Percentiles rank a stretch among this genome's conserved stretches.
These are phyloP conservation scores for Prunus mongolica DNA, from an alignment of 306 rosid species.

Conservation along the genomic window DNA sequence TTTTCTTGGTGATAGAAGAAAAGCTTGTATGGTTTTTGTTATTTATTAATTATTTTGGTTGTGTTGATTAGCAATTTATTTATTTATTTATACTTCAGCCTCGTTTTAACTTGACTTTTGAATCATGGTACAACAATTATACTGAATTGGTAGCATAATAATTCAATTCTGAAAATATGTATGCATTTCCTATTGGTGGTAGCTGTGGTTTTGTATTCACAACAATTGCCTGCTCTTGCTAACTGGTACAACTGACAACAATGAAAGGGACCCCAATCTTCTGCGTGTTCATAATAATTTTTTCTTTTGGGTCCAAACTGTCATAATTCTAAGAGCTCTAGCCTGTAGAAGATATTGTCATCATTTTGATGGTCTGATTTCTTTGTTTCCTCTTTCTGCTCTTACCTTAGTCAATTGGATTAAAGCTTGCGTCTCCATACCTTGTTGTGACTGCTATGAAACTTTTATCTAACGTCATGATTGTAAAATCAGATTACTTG, in stretches of 20 bases:
- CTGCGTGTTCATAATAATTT: neutral
- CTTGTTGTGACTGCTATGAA: too few relatives aligned
- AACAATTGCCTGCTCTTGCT: neutral
- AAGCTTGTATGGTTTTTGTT: conserved; percentile 23
- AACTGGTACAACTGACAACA: neutral
- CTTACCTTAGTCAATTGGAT: too few relatives aligned
- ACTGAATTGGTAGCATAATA: neutral
- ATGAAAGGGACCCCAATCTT: conserved; percentile 11
- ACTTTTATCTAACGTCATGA: too few relatives aligned
- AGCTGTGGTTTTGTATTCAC: neutral
- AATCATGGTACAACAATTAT: neutral
- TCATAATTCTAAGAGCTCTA: neutral
- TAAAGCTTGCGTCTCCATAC: too few relatives aligned
- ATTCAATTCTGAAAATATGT: neutral
- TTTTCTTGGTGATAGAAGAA: conserved; percentile 22
- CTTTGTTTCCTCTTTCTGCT: too few relatives aligned
- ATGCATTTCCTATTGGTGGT: neutral
- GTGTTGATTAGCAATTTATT: neutral
- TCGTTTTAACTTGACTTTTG: neutral
- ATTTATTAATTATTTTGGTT: conserved; percentile 16
- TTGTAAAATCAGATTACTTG: too few relatives aligned
- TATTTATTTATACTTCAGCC: neutral
- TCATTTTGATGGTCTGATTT: too few relatives aligned
- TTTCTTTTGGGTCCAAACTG: neutral
- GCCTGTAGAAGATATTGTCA: too few relatives aligned